A percentile compares a stretch with the other conserved stretches of the same genome.
phyloP scores from a whole-genome alignment of 768 basidiomycete genomes.

The Scleroderma citrinum region DNA sequence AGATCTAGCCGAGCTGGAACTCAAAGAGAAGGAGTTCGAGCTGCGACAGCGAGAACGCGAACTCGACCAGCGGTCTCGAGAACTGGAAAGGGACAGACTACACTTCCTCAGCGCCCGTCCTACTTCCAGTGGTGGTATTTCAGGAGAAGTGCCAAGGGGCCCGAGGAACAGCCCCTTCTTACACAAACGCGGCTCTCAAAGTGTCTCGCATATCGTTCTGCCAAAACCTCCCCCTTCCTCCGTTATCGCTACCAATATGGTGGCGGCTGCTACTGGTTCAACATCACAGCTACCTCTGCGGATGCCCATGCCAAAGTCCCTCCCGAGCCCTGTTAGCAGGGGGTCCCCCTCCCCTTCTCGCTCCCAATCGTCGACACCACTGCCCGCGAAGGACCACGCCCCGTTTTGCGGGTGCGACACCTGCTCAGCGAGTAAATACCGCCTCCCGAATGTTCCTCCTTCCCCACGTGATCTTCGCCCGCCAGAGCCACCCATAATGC shows the following conservation, averaged over 20 bases:
- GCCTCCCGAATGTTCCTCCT: slow-evolving; percentile 21
- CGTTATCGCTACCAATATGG: background rate
- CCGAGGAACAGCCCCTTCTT: slow-evolving; percentile 18
- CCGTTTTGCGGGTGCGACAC: slow-evolving; percentile 62
- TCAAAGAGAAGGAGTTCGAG: slow-evolving; percentile 50
- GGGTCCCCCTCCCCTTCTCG: slow-evolving; percentile 25
- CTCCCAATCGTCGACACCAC: slow-evolving; percentile 20
- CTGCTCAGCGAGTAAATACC: slow-evolving; percentile 58
- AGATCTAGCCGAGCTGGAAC: slow-evolving; percentile 47
- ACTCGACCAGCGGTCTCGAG: slow-evolving; percentile 45
- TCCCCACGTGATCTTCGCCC: slow-evolving; percentile 34
- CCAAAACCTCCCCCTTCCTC: slow-evolving; percentile 9
- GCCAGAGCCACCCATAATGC: slow-evolving; percentile 36
- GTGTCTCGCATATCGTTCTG: slow-evolving; percentile 22
- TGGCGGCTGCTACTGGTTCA: background rate
- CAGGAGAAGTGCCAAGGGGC: slow-evolving; percentile 25
- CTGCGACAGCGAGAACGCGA: slow-evolving; percentile 50
- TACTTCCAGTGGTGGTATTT: slow-evolving; percentile 7
- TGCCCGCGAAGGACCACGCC: slow-evolving; percentile 40
- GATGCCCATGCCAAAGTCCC: slow-evolving; percentile 2
- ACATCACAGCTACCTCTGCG: slow-evolving; percentile 3
- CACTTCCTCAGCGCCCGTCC: slow-evolving; percentile 33
- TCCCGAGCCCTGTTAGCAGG: slow-evolving; percentile 9
- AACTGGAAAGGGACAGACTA: slow-evolving; percentile 53
- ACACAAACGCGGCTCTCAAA: slow-evolving; percentile 26